phyloP scores from a whole-genome alignment of 129 eudicot genomes.

The Artemisia argyi region DNA sequence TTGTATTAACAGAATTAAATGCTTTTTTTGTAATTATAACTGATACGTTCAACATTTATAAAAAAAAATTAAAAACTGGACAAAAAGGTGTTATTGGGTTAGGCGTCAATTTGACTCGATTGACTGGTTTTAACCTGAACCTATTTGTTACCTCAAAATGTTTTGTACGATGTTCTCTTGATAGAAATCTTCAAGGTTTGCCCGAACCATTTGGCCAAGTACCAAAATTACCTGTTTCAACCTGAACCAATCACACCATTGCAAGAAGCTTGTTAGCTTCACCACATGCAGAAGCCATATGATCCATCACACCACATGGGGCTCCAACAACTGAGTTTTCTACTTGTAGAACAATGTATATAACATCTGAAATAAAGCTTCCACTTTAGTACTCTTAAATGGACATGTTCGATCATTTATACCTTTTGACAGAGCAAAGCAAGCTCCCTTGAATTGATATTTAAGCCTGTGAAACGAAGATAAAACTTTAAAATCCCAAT shows the following conservation, averaged over 20 bases:
- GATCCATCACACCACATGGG: conserved; percentile 99
- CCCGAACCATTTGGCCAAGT: too few species aligned
- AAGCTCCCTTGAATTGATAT: conserved; percentile 75
- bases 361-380: background rate
- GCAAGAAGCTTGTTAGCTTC: conserved; percentile 98
- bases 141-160: too few species aligned
- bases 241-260: conserved; percentile 44
- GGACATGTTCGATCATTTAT: conserved; percentile 7
- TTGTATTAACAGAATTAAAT: too few species aligned
- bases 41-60: too few species aligned
- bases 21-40: too few species aligned
- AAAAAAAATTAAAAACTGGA: too few species aligned
- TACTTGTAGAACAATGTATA: conserved; percentile 44
- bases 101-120: too few species aligned
- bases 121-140: too few species aligned
- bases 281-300: conserved; percentile 99
- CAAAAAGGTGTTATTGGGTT: too few species aligned
- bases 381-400: background rate
- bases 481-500: background rate
- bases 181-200: too few species aligned
- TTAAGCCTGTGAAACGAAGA: conserved; percentile 51
- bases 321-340: conserved; percentile 98
- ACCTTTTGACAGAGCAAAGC: conserved; percentile 99
- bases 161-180: too few species aligned
- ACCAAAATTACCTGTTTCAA: too few species aligned